Percentiles rank a stretch among this genome's conserved stretches.
phyloP scores from a whole-genome alignment of 371 early-diverging fungal genomes.

The Blakeslea trispora region DNA sequence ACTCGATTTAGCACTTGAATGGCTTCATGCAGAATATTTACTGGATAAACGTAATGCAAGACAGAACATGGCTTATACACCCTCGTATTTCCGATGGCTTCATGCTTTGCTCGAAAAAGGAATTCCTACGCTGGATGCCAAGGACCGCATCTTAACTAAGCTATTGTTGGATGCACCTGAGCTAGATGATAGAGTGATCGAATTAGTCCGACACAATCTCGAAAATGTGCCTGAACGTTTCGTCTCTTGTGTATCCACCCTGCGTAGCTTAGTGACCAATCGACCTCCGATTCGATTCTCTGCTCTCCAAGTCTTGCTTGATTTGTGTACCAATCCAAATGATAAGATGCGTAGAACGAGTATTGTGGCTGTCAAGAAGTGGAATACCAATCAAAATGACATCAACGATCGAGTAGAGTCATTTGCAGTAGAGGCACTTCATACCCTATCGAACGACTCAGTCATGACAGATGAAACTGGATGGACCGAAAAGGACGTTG shows the following conservation, averaged over 20 bases:
- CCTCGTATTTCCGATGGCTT: constrained; percentile 42
- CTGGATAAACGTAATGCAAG: constrained; percentile 23
- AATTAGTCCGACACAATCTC: constrained; percentile 32
- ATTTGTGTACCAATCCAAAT: constrained; percentile 37
- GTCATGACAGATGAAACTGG: constrained; percentile 7
- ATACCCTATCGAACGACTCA: constrained; percentile 26
- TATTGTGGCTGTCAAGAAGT: constrained; percentile 64
- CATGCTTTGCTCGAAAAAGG: constrained; percentile 30
- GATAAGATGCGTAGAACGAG: constrained; percentile 51
- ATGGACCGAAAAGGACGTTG: constrained; percentile 44
- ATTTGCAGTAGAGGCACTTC: constrained; percentile 51
- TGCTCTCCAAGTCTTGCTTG: constrained; percentile 40
- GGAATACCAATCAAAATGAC: constrained; percentile 57
- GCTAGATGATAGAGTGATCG: constrained; percentile 31
- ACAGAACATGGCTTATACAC: constrained; percentile 17
- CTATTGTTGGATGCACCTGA: constrained; percentile 48
- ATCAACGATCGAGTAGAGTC: constrained; percentile 51
- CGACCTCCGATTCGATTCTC: constrained; percentile 31
- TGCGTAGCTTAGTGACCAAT: constrained; percentile 38
- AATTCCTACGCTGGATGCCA: constrained; percentile 38
- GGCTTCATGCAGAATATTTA: constrained; percentile 46
- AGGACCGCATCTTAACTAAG: constrained; percentile 41
- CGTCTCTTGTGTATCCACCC: constrained; percentile 40
- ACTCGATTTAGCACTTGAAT: constrained; percentile 44
- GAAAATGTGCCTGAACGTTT: constrained; percentile 39